phyloP scores from a whole-genome alignment of 2,329 filamentous ascomycete genomes.

The Cryphonectria carpinicola region DNA sequence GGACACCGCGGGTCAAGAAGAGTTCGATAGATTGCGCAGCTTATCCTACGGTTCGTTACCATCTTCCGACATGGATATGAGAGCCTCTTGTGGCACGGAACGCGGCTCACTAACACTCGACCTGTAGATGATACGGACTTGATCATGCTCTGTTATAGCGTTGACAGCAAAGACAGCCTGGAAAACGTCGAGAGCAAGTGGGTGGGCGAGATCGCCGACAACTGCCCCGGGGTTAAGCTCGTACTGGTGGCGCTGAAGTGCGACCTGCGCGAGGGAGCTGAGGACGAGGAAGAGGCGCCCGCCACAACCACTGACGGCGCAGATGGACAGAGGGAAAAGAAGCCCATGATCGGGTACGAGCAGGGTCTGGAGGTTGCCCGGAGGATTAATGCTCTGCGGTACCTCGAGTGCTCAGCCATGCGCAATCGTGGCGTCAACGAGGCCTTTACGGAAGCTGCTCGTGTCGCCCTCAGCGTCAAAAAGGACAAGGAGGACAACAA shows the following conservation, averaged over 20 bases:
- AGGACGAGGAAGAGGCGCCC: slow-evolving; percentile 68
- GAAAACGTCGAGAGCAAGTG: slow-evolving; percentile 99
- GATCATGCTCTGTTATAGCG: slow-evolving; percentile 98
- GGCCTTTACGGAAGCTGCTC: slow-evolving; percentile 95
- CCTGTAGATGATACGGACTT: slow-evolving; percentile 80
- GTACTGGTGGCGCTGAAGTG: slow-evolving; percentile 97
- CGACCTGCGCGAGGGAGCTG: slow-evolving; percentile 80
- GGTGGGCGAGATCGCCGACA: slow-evolving; percentile 97
- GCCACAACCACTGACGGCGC: slow-evolving; percentile 45
- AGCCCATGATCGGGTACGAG: slow-evolving; percentile 84
- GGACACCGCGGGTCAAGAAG: slow-evolving; percentile 98
- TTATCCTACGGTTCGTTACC: slow-evolving; percentile 76
- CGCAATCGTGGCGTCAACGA: slow-evolving; percentile 98
- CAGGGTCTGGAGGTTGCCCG: slow-evolving; percentile 89
- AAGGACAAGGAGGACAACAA: slow-evolving; percentile 66
- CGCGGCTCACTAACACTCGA: slow-evolving; percentile 23
- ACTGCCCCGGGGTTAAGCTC: slow-evolving; percentile 92
- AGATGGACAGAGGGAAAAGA: slow-evolving; percentile 55
- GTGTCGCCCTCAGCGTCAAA: slow-evolving; percentile 81
- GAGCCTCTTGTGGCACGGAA: neutral
- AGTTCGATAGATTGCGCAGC: slow-evolving; percentile 94
- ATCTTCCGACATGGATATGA: neutral
- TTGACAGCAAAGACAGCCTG: slow-evolving; percentile 93
- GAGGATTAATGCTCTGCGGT: slow-evolving; percentile 88
- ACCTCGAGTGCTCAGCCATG: slow-evolving; percentile 98